Evolutionary conservation across 1,284 basidiomycete species (phyloP).

Genomic region (Marasmius tenuissimus): DNA sequence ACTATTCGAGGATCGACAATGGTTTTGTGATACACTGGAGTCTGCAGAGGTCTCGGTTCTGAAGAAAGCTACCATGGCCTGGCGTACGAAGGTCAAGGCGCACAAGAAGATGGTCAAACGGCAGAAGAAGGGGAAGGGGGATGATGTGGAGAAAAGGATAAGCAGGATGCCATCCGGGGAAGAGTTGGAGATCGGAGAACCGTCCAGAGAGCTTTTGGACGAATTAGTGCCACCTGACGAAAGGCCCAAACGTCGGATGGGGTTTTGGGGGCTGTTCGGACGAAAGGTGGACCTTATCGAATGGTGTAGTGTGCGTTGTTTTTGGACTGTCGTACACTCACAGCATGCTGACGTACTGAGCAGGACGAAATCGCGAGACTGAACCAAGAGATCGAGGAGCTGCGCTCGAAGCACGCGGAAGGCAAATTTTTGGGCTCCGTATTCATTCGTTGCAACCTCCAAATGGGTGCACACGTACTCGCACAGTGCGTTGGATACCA

Average conservation of each 20-base stretch:
- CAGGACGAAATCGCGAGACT: conserved; percentile 52
- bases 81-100: conserved; percentile 30
- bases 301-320: conserved; percentile 53
- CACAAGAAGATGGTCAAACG: conserved; percentile 23
- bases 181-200: neutral
- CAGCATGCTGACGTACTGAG: conserved; percentile 1
- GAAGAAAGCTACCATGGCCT: conserved; percentile 47
- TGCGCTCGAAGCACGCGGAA: conserved; percentile 36
- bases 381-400: conserved; percentile 46
- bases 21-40: conserved; percentile 64
- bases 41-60: conserved; percentile 60
- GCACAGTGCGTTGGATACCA: conserved; percentile 61
- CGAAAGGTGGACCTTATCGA: conserved; percentile 75
- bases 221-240: conserved; percentile 54
- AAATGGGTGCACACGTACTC: conserved; percentile 76
- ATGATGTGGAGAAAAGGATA: conserved; percentile 18
- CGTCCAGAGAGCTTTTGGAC: conserved; percentile 37
- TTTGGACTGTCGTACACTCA: neutral
- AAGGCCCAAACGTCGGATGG: conserved; percentile 62
- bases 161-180: neutral
- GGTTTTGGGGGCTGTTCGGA: conserved; percentile 59
- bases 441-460: conserved; percentile 80
- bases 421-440: conserved; percentile 62
- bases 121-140: conserved; percentile 26
- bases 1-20: conserved; percentile 56